Conservation (phyloP, 495 filamentous ascomycete genomes). For the Aspergillus avenaceus region DNA sequence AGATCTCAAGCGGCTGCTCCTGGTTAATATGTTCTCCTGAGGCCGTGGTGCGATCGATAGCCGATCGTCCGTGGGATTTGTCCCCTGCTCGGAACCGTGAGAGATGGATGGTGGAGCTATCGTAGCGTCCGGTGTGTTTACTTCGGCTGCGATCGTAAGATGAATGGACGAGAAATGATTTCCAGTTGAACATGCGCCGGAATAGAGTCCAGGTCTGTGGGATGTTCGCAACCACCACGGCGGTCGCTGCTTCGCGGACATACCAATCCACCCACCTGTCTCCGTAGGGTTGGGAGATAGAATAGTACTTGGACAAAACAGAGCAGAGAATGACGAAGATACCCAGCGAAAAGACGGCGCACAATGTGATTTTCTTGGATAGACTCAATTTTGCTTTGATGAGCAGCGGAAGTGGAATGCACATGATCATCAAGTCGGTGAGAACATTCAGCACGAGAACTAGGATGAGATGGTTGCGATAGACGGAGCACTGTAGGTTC, state of each 20-base stretch:
- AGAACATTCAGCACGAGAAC: conserved; percentile 55
- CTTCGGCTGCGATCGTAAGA: conserved; percentile 7
- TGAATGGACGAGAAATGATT: conserved; percentile 8
- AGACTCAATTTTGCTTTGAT: conserved; percentile 41
- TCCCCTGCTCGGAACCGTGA: conserved; percentile 7
- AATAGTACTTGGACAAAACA: conserved; percentile 55
- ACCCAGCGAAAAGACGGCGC: conserved; percentile 40
- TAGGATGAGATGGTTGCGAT: conserved; percentile 48
- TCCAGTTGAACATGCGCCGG: conserved; percentile 36
- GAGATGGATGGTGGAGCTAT: conserved; percentile 9
- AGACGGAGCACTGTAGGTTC: conserved; percentile 10
- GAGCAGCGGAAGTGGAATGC: conserved; percentile 51
- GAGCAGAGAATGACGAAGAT: conserved; percentile 54
- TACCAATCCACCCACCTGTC: conserved; percentile 55
- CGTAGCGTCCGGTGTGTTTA: conserved; percentile 4
- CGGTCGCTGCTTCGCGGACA: conserved; percentile 51
- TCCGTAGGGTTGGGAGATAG: conserved; percentile 46
- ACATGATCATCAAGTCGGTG: conserved; percentile 53
- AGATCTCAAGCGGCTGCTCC: conserved; percentile 14
- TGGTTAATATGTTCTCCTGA: conserved; percentile 7
- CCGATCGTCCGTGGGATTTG: conserved; percentile 1
- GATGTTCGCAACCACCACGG: conserved; percentile 52
- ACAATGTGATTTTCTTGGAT: conserved; percentile 44
- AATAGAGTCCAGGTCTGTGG: conserved; percentile 53
- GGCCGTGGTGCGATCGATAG: conserved; percentile 5